phyloP scores from a whole-genome alignment of 192 early-diverging fungal species.

The Backusella parvicylindrica region DNA sequence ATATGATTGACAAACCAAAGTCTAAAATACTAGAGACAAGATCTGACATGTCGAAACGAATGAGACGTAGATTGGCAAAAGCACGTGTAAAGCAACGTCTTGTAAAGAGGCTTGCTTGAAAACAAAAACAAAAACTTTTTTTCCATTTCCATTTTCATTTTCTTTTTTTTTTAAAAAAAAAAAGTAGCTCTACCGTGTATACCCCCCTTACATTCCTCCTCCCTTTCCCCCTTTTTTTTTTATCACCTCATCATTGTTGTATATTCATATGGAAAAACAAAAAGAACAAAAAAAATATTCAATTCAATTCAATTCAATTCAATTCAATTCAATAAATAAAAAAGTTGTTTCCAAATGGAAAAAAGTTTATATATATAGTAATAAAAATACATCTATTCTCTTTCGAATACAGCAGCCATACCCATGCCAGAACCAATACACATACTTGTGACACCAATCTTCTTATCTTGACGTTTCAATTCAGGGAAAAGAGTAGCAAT shows the following conservation, averaged over 20 bases:
- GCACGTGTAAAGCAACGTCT: background rate
- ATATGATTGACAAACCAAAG: background rate
- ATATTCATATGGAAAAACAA: background rate
- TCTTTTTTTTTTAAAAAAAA: background rate
- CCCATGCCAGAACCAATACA: slow-evolving; percentile 98
- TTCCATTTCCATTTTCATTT: too few species aligned
- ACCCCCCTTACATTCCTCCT: background rate
- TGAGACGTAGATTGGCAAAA: slow-evolving; percentile 3
- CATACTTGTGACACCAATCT: slow-evolving; percentile 87
- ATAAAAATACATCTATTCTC: slow-evolving; percentile 38
- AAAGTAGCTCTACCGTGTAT: background rate
- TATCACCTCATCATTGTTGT: background rate
- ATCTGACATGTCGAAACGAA: background rate
- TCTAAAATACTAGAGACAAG: background rate
- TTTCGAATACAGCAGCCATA: slow-evolving; percentile 82
- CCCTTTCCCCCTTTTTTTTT: background rate
- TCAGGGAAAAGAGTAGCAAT: slow-evolving; percentile 78
- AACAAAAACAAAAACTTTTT: background rate
- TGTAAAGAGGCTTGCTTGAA: background rate
- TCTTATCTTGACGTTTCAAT: slow-evolving; percentile 66
- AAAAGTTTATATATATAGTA: background rate
- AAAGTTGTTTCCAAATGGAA: background rate
- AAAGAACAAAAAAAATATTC: background rate
- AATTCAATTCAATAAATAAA: background rate
- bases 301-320: background rate